Conservation (phyloP, 192 early-diverging fungal genomes). For the Haplosporangium gracile region DNA sequence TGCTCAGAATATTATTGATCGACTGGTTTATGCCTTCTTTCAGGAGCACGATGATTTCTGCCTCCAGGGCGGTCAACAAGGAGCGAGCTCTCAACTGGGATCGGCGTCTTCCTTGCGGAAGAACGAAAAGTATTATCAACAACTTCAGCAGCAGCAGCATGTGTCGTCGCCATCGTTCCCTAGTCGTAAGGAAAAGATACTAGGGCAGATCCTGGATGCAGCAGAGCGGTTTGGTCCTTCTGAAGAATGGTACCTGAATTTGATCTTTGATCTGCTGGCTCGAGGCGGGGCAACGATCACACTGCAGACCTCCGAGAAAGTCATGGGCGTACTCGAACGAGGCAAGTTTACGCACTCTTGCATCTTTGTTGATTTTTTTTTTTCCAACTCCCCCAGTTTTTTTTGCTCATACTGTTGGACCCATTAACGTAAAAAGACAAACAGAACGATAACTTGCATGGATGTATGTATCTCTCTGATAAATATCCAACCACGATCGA, state of each 20-base stretch:
- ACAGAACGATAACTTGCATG: not conserved
- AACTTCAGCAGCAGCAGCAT: not conserved
- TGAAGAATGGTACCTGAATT: slow-evolving; percentile 38
- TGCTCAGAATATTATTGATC: slow-evolving; percentile 49
- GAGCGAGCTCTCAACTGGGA: not conserved
- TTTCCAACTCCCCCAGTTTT: not conserved
- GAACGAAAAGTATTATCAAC: not conserved
- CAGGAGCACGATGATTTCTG: slow-evolving; percentile 27
- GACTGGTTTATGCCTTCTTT: slow-evolving; percentile 41
- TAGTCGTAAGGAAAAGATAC: slow-evolving; percentile 38
- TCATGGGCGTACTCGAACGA: slow-evolving; percentile 37
- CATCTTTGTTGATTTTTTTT: not conserved
- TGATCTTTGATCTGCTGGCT: slow-evolving; percentile 36
- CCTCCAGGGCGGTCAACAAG: too few species aligned
- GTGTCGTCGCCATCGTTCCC: not conserved
- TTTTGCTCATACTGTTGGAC: not conserved
- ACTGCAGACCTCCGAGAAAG: slow-evolving; percentile 26
- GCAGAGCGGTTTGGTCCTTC: slow-evolving; percentile 43
- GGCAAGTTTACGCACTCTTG: slow-evolving; percentile 14
- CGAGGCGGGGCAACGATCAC: slow-evolving; percentile 19
- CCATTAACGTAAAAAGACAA: not conserved
- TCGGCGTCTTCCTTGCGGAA: not conserved
- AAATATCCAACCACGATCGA: not conserved
- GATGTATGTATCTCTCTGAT: too few species aligned
- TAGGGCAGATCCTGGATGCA: slow-evolving; percentile 51